phyloP scores from a whole-genome alignment of 2,329 filamentous ascomycete genomes.

The Clonostachys solani region DNA sequence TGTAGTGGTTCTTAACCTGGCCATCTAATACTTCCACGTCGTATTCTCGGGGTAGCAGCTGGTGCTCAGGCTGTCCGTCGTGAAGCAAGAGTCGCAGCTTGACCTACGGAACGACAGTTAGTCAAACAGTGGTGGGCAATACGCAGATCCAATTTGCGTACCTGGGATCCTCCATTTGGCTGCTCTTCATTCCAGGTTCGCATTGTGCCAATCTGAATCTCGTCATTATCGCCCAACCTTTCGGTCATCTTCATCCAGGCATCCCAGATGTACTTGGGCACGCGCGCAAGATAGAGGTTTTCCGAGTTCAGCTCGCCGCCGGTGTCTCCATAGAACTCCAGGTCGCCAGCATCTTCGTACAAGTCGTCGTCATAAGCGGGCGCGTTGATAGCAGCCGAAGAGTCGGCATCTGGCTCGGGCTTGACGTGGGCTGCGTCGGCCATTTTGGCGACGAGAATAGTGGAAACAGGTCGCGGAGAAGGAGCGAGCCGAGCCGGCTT shows the following conservation, averaged over 20 bases:
- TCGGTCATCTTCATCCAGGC: constrained; percentile 55
- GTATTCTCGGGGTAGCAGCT: constrained; percentile 82
- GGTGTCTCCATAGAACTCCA: constrained; percentile 47
- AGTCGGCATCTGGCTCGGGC: constrained; percentile 39
- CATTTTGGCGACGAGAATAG: too few species aligned
- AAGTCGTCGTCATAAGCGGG: constrained; percentile 61
- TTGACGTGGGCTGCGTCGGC: constrained; percentile 33
- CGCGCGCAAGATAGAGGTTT: constrained; percentile 66
- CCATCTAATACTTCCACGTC: constrained; percentile 63
- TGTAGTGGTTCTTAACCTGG: constrained; percentile 76
- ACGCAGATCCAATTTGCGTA: background rate
- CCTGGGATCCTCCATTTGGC: constrained; percentile 29
- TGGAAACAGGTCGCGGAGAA: too few species aligned
- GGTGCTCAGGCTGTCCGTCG: constrained; percentile 61
- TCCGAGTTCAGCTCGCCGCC: constrained; percentile 31
- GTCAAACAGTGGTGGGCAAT: background rate
- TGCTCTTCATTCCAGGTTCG: constrained; percentile 51
- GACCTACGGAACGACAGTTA: constrained; percentile 12
- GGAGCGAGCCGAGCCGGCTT: too few species aligned
- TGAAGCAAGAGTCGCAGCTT: constrained; percentile 62
- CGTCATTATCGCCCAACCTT: constrained; percentile 72
- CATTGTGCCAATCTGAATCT: constrained; percentile 77
- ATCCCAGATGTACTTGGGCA: constrained; percentile 79
- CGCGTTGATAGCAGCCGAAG: constrained; percentile 24
- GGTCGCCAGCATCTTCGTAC: constrained; percentile 56